Base-by-base conservation (phyloP, 2,329 filamentous ascomycete genomes). In the Fusarium sp. region DNA sequence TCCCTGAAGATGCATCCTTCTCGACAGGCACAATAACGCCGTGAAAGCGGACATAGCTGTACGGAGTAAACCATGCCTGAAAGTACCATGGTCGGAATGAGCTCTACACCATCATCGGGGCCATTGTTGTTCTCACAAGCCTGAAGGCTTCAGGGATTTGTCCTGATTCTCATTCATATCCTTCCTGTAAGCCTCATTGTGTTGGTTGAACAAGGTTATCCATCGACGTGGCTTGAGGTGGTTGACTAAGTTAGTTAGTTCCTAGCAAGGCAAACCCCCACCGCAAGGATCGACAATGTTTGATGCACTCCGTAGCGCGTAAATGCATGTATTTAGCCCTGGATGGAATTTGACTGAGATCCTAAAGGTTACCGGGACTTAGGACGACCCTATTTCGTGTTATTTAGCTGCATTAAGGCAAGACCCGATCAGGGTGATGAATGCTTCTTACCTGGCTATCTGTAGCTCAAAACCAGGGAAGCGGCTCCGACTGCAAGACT, bases 391-490 rank as follows among this genome's bases (percentile, higher is more conserved):
- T 64, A 67, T 73, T 71, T 57, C 62, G 56, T 65, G 27, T 60
- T 62, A 32, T 72, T 71, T 66, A 65, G 56, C 70, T 72, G 53
- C 46, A 66, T 72, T 57, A 20, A 56, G 65, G 46, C 57, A 71
- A 62, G 68, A n/a, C 23, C 43, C 55, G 20, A 49, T 53, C 56
- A 37, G 22, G 52, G 19, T 19, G 44, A n/a, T 32, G 11, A 22
- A 62, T 23, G 32, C 41, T 23, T 39, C 22, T 39, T 37, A 46
- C 47, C 59, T 64, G 30, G 45, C 35, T 40, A 30, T 58, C 35
- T 51, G 20, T 64, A 50, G 43, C 41, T 53, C 56, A 66, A 68
- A 54, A 51, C 61, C 56, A 65, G 55, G 52, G 53, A 62, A 56
- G 66, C 62, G 66, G 66, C 67, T 68, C 66, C 55, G 49, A 68